Base-by-base conservation (phyloP, 768 basidiomycete species). In the Collybia sordida region DNA sequence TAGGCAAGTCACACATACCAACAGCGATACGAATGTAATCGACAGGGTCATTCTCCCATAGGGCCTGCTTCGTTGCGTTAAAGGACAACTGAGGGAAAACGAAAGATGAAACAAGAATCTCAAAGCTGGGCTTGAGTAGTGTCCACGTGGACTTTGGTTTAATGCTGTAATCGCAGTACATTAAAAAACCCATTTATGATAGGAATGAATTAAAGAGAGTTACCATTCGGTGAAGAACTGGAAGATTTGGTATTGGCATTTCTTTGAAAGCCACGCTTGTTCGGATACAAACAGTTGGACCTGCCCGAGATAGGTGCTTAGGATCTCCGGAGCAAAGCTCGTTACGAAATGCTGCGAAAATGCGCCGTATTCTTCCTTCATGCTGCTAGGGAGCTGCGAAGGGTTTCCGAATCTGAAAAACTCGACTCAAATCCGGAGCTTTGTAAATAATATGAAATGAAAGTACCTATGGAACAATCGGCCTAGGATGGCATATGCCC, bases 61-160 rank as follows among this genome's bases (percentile, higher is more conserved):
- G 71, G 37, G 83, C 77, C 58, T 83, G 74, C 59, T 84, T 83
- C 2, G 77, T 66, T 11, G 82, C 69, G 21, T 83, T 87, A 72
- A 94, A 93, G 18, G 83, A 88, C 22, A 96, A 78, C 60, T 90
- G 87, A 24, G 93, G 91, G 76, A 93, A 95, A 17, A 88, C 83
- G 58, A 93, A 93, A 31, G 74, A 77, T 7, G 86, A 83, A n/a
- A 94, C 80, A 4, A 95, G 79, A 2, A 70, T 81, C 62, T 89
- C 77, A 31, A 88, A 81, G 59, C 92, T 93, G 18, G 92, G 92
- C 66, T 93, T 93, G 62, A 96, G 79, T 31, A 90, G 76, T 3
- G 75, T 70, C 92, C 93, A 95, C 4, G 91, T 96, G n/a, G 90
- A 81, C 61, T 91, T 93, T 12, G 93, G 93, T 70, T 95, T 95